Evolutionary conservation across 2,329 filamentous ascomycete genomes (phyloP).

Genomic region (Sporothrix mexicana): DNA sequence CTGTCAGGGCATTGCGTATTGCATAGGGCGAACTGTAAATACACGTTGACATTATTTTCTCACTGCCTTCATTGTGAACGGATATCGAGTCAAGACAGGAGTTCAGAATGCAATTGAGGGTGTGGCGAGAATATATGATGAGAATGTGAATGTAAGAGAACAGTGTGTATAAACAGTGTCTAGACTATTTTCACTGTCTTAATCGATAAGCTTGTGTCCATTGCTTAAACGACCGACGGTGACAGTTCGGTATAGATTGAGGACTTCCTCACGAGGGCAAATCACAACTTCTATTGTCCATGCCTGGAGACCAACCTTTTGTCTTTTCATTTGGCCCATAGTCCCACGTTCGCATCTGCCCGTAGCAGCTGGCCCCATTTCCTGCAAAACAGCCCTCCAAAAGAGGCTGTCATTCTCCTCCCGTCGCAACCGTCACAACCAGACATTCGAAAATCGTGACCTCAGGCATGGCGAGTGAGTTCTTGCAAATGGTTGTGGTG

Average conservation of each 20-base stretch:
- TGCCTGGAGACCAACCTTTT: background rate
- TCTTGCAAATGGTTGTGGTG: slow-evolving; percentile 77
- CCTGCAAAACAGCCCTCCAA: background rate
- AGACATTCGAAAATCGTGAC: background rate
- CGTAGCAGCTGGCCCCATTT: background rate
- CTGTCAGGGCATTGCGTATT: no score
- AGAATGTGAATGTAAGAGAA: no score
- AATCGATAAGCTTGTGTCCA: slow-evolving; percentile 32
- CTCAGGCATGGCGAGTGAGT: slow-evolving; percentile 66
- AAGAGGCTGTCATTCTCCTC: background rate
- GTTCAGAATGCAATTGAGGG: no score
- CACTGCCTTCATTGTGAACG: no score
- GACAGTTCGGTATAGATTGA: background rate
- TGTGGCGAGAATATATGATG: no score
- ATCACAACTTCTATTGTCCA: background rate
- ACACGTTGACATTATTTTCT: no score
- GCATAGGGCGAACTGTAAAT: no score
- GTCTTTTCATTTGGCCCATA: background rate
- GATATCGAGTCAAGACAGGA: no score
- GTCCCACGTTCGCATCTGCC: no score
- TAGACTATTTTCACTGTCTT: background rate
- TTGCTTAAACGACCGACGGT: background rate
- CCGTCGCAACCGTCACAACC: background rate
- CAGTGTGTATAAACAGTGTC: background rate
- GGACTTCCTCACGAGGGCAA: background rate